Conservation (phyloP, 768 basidiomycete species). For the Hirschioporus abietinus region DNA sequence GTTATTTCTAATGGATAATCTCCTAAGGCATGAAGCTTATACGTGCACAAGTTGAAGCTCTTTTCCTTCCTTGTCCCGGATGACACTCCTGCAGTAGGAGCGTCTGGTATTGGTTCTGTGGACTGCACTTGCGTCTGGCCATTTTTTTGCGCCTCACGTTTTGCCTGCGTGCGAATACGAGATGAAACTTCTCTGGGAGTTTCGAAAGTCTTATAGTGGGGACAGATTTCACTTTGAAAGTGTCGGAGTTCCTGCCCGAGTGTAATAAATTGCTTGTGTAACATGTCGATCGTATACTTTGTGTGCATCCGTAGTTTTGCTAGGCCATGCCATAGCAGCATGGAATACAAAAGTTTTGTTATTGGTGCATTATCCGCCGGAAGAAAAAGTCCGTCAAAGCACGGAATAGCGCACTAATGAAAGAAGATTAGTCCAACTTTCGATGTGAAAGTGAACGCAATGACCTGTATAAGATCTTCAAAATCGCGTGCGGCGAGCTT, state of each 20-base stretch:
- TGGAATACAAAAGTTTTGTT: not conserved
- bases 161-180: slow-evolving; percentile 7
- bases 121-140: too few species aligned
- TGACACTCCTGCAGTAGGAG: slow-evolving; percentile 22
- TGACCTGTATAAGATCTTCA: slow-evolving; percentile 23
- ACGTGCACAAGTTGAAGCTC: slow-evolving; percentile 19
- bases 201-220: slow-evolving; percentile 16
- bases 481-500: slow-evolving; percentile 20
- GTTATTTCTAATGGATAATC: slow-evolving; percentile 4
- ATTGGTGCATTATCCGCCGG: not conserved
- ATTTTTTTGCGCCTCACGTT: not conserved
- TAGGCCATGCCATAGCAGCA: not conserved
- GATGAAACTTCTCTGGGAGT: slow-evolving; percentile 12
- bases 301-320: not conserved
- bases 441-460: not conserved
- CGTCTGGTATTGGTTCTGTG: slow-evolving; percentile 14
- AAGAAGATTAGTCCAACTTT: not conserved
- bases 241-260: not conserved
- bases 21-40: slow-evolving; percentile 7
- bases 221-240: not conserved
- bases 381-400: not conserved
- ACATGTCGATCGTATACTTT: not conserved
- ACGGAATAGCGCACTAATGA: not conserved
- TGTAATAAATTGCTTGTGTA: too few species aligned
- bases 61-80: slow-evolving; percentile 1